Evolutionary conservation across 768 basidiomycete species (phyloP).

Genomic region (Cystobasidium ongulense): DNA sequence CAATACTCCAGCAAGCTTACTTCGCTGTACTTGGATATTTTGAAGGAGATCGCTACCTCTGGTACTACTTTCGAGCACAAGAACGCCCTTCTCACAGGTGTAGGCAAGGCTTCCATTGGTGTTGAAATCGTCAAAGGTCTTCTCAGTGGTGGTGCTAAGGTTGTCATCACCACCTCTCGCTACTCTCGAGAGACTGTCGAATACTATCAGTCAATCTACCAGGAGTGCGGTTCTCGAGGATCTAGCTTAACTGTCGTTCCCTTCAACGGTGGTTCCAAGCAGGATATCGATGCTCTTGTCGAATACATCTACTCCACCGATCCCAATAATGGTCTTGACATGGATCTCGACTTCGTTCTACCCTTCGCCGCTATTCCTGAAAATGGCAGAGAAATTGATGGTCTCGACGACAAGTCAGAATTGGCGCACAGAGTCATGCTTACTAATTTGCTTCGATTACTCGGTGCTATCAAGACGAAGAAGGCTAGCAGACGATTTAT

Average conservation of each 20-base stretch:
- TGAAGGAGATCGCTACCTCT: constrained; percentile 96
- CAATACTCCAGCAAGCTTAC: constrained; percentile 97
- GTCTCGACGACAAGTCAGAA: constrained; percentile 93
- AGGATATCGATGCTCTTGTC: constrained; percentile 93
- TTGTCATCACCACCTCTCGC: constrained; percentile 95
- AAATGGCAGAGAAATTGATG: constrained; percentile 96
- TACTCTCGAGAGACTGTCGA: constrained; percentile 92
- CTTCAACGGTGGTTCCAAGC: constrained; percentile 98
- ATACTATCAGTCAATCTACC: constrained; percentile 97
- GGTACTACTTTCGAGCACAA: constrained; percentile 99
- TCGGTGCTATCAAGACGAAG: constrained; percentile 96
- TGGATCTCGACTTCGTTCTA: constrained; percentile 96
- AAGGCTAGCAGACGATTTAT: constrained; percentile 94
- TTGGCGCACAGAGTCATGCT: constrained; percentile 98
- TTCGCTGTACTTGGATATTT: constrained; percentile 76
- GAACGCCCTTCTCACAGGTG: constrained; percentile 94
- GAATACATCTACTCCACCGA: constrained; percentile 90
- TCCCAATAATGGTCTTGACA: constrained; percentile 54
- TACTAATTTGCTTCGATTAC: constrained; percentile 86
- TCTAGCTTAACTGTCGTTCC: constrained; percentile 97
- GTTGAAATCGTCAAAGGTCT: constrained; percentile 96
- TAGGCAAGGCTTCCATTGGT: constrained; percentile 95
- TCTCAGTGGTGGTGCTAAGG: constrained; percentile 88
- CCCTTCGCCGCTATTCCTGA: constrained; percentile 98
- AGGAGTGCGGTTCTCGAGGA: constrained; percentile 84